Percentiles rank a stretch among this genome's conserved stretches.
Evolutionary conservation across 306 rosid species (phyloP).

Genomic region (Mimosa pudica): DNA sequence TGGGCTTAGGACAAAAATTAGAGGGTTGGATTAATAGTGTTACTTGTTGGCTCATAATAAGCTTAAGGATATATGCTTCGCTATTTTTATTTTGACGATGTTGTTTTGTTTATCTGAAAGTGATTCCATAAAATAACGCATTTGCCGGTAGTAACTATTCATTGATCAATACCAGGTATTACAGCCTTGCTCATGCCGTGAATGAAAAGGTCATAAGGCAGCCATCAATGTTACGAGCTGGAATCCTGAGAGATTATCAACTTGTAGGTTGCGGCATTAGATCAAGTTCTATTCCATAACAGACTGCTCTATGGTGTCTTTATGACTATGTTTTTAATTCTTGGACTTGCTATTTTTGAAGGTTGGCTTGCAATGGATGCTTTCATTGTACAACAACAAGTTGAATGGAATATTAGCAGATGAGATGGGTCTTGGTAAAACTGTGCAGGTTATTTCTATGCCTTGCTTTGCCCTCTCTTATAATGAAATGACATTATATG

Average conservation of each 20-base stretch:
- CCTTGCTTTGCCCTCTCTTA: too few species aligned
- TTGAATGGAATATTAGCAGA: conserved; percentile 97
- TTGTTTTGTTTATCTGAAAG: conserved; percentile 25
- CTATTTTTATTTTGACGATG: conserved; percentile 1
- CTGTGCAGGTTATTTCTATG: conserved; percentile 79
- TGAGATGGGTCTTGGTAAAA: conserved; percentile 99
- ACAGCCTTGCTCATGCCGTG: conserved; percentile 97
- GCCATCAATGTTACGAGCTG: conserved; percentile 92
- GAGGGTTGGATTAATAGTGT: not conserved
- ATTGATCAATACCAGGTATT: conserved; percentile 63
- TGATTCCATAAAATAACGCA: conserved; percentile 20
- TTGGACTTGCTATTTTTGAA: conserved; percentile 38
- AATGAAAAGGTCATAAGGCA: conserved; percentile 80
- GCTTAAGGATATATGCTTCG: not conserved
- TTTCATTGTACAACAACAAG: conserved; percentile 97
- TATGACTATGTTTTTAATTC: conserved; percentile 7
- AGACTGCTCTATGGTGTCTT: not conserved
- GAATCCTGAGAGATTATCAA: conserved; percentile 98
- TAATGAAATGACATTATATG: too few species aligned
- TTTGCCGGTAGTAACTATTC: conserved; percentile 21
- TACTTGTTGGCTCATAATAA: conserved; percentile 22
- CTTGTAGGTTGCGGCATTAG: conserved; percentile 72
- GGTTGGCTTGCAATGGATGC: conserved; percentile 99
- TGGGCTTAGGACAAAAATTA: conserved; percentile 4
- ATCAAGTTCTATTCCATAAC: not conserved